phyloP scores from a whole-genome alignment of 1,139 yeast species.

The Torulaspora pretoriensis region DNA sequence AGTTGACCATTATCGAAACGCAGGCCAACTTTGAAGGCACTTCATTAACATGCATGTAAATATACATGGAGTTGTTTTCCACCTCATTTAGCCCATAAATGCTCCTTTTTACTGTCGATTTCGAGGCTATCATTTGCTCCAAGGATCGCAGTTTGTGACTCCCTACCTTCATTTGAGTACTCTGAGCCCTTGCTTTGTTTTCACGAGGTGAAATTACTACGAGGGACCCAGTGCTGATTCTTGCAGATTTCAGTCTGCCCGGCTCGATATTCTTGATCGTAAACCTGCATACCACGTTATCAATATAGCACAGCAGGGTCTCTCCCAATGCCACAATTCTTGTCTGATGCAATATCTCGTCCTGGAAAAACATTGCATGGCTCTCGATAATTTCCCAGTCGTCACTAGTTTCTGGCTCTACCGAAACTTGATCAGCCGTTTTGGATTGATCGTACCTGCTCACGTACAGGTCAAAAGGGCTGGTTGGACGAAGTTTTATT shows the following conservation, averaged over 20 bases:
- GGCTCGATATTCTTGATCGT: constrained; percentile 62
- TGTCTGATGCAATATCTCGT: constrained; percentile 70
- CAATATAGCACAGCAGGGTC: constrained; percentile 66
- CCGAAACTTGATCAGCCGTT: constrained; percentile 56
- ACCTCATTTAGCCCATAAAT: neutral
- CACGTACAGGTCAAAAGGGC: constrained; percentile 39
- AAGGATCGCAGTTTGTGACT: neutral
- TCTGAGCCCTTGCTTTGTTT: constrained; percentile 37
- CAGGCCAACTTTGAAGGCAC: constrained; percentile 42
- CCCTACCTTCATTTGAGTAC: neutral
- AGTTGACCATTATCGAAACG: constrained; percentile 57
- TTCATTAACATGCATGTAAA: constrained; percentile 13
- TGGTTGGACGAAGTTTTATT: constrained; percentile 40
- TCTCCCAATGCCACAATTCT: constrained; percentile 66
- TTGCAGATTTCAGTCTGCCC: constrained; percentile 43
- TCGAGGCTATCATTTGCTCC: neutral
- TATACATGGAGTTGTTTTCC: neutral
- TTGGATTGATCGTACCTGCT: constrained; percentile 43
- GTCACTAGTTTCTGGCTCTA: constrained; percentile 71
- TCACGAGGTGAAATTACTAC: constrained; percentile 79
- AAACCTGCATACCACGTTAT: constrained; percentile 60
- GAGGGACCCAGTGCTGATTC: constrained; percentile 69
- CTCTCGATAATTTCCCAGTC: constrained; percentile 93
- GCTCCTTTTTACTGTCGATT: constrained; percentile 3
- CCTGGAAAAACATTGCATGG: constrained; percentile 75